Conservation (phyloP, 176 grass and related monocot genomes). For the Neostapfia colusana region DNA sequence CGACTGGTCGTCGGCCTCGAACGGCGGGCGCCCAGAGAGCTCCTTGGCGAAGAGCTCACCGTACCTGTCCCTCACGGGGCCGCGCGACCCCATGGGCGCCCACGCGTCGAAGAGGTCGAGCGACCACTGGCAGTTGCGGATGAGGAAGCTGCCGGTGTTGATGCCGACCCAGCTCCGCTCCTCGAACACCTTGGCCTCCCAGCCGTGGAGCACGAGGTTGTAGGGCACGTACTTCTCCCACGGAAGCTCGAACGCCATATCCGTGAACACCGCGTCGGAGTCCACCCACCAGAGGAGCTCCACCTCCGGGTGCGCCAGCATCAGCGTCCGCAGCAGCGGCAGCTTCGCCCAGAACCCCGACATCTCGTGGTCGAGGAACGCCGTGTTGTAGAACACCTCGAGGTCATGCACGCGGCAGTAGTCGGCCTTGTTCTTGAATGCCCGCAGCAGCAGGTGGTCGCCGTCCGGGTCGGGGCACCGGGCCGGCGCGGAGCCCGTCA, state of each 20-base stretch:
- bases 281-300: conserved; percentile 98
- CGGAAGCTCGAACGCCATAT: conserved; percentile 83
- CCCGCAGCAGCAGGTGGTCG: conserved; percentile 75
- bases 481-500: conserved; percentile 69
- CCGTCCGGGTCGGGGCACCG: conserved; percentile 69
- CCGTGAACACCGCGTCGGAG: conserved; percentile 83
- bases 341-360: conserved; percentile 91
- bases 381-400: conserved; percentile 87
- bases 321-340: conserved; percentile 80
- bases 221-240: conserved; percentile 58
- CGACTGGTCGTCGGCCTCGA: conserved; percentile 96
- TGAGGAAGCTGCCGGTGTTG: conserved; percentile 87
- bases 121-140: conserved; percentile 96
- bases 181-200: conserved; percentile 69
- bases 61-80: conserved; percentile 61
- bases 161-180: conserved; percentile 71
- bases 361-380: conserved; percentile 84
- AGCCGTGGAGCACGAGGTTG: conserved; percentile 90
- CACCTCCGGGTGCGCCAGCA: conserved; percentile 85
- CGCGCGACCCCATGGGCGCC: conserved; percentile 77
- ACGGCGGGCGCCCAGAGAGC: conserved; percentile 63
- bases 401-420: conserved; percentile 88
- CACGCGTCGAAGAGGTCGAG: conserved; percentile 76
- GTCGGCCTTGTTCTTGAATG: conserved; percentile 91
- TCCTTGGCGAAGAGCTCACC: conserved; percentile 58